These are phyloP conservation scores for rapeseed (Brassica napus) DNA, from an alignment of 345 rosid genomes.

Conservation along the genomic window DNA sequence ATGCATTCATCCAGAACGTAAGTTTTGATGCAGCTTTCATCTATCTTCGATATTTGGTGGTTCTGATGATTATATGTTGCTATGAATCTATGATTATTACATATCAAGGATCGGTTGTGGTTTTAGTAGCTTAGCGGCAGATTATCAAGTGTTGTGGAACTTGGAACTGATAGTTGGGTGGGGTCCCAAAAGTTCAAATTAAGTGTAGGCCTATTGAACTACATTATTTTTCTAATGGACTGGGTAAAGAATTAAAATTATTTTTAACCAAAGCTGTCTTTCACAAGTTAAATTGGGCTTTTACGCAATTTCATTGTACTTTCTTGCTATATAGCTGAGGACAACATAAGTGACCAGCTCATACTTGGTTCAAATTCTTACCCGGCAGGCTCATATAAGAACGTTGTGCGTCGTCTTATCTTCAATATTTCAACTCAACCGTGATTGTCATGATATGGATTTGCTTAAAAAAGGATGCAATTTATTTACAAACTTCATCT, in stretches of 20 bases:
- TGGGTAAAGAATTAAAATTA: too few relatives aligned
- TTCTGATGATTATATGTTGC: not conserved
- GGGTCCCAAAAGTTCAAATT: not conserved
- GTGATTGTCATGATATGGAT: not conserved
- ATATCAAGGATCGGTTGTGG: not conserved
- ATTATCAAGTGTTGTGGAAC: not conserved
- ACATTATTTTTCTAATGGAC: too few relatives aligned
- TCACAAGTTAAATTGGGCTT: too few relatives aligned
- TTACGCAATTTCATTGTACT: too few relatives aligned
- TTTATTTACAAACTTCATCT: slow-evolving; percentile 31
- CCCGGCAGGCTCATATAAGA: not conserved
- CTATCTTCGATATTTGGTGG: not conserved
- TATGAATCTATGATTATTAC: not conserved
- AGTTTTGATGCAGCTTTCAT: not conserved
- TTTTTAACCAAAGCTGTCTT: too few relatives aligned
- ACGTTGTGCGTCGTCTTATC: not conserved
- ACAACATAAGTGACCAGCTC: too few relatives aligned
- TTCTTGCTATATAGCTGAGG: too few relatives aligned
- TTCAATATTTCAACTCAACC: not conserved
- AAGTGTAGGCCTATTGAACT: not conserved
- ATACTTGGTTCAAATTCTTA: not conserved
- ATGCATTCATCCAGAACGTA: not conserved
- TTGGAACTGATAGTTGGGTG: not conserved
- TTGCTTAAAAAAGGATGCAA: not conserved
- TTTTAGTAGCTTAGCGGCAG: not conserved